Conservation (phyloP, 164 flowering plant species). For the Kingdonia uniflora region DNA sequence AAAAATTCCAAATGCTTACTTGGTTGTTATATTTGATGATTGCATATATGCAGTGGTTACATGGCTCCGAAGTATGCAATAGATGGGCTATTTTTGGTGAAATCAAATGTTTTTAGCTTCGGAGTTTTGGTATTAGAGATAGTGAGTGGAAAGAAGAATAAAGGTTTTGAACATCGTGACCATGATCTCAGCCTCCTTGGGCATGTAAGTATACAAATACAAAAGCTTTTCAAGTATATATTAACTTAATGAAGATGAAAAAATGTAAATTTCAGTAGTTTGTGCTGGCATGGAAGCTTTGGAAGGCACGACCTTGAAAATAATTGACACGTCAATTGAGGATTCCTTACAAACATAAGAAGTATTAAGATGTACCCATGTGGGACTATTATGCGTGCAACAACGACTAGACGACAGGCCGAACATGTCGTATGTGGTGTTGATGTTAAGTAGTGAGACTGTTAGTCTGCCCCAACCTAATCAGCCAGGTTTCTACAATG, state of each 20-base stretch:
- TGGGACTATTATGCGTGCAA: conserved; percentile 25
- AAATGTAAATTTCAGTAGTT: not conserved
- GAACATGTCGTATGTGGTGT: conserved; percentile 17
- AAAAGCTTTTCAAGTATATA: no score
- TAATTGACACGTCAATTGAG: conserved; percentile 6
- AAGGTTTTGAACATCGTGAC: conserved; percentile 15
- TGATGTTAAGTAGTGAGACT: conserved; percentile 23
- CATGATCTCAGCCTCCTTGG: conserved; percentile 12
- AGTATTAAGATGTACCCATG: conserved; percentile 11
- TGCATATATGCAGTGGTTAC: conserved; percentile 6
- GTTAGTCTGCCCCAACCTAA: conserved; percentile 15
- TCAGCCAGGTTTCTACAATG: conserved; percentile 19
- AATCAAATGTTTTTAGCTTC: conserved; percentile 32
- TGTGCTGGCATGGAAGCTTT: conserved; percentile 20
- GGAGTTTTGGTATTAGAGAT: conserved; percentile 30
- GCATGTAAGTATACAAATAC: conserved; percentile 9
- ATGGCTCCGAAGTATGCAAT: conserved; percentile 32
- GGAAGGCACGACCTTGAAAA: conserved; percentile 11
- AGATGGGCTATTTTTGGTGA: conserved; percentile 25
- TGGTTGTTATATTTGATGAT: not conserved
- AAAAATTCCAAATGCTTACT: not conserved
- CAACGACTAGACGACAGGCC: conserved; percentile 20
- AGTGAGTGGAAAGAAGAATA: conserved; percentile 20
- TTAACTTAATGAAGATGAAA: no score
- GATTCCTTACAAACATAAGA: conserved; percentile 3